Evolutionary conservation across 139 green algal species (phyloP).

Genomic region (Limnomonas spitsbergensis): DNA sequence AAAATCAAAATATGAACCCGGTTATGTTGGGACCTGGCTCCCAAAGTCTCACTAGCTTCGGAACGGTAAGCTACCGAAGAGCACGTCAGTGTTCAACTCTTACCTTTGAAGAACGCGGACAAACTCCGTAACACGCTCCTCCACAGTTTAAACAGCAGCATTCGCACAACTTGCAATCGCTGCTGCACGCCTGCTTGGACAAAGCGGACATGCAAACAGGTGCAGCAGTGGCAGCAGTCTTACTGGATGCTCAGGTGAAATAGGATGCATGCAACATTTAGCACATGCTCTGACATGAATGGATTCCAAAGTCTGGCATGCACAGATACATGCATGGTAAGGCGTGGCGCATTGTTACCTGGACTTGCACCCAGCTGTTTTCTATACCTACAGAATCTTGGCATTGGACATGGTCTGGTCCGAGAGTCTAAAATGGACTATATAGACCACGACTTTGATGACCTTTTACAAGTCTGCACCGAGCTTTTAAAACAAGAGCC

Average conservation of each 20-base stretch:
- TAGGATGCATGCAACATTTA: not conserved
- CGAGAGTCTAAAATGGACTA: not conserved
- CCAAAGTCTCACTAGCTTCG: too few relatives aligned
- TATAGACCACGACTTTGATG: not conserved
- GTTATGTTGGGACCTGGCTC: too few relatives aligned
- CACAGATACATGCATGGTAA: not conserved
- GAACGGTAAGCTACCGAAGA: too few relatives aligned
- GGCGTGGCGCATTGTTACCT: too few relatives aligned
- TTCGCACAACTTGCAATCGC: not conserved
- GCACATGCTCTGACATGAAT: constrained; percentile 6
- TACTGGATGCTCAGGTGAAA: not conserved
- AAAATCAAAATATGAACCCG: too few relatives aligned
- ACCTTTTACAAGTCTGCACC: not conserved
- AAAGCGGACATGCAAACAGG: not conserved
- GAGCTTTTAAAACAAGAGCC: not conserved
- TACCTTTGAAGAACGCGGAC: too few relatives aligned
- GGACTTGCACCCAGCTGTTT: too few relatives aligned
- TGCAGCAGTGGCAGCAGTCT: not conserved
- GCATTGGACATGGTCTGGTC: not conserved
- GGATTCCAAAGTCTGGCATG: not conserved
- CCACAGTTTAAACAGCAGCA: too few relatives aligned
- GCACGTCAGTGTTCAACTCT: too few relatives aligned
- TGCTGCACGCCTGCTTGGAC: constrained; percentile 1
- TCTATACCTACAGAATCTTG: too few relatives aligned
- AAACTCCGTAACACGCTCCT: too few relatives aligned